Percentiles rank a stretch among this genome's conserved stretches.
Conservation (phyloP, 75 land plant genomes). For the Cunninghamia lanceolata region DNA sequence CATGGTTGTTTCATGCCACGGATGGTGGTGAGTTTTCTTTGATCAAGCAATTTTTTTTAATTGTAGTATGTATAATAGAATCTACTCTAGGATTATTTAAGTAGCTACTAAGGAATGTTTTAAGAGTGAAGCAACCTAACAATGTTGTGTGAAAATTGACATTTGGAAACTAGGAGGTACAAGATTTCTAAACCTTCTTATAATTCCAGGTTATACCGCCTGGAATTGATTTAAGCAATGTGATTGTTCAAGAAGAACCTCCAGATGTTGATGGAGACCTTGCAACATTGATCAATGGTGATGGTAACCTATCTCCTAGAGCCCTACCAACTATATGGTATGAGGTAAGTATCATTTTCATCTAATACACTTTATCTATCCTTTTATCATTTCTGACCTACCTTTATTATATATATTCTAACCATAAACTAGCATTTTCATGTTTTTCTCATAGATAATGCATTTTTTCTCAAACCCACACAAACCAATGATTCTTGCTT, state of each 20-base stretch:
- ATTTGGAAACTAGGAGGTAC: no score
- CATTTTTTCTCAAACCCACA: no score
- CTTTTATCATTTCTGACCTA: not conserved
- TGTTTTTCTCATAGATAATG: slow-evolving; percentile 39
- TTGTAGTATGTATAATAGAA: not conserved
- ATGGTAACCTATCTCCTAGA: no score
- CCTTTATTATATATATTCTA: not conserved
- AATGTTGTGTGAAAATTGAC: no score
- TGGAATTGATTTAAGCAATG: slow-evolving; percentile 90
- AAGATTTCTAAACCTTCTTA: not conserved
- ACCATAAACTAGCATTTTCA: not conserved
- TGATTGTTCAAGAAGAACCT: slow-evolving; percentile 49
- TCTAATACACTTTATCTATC: not conserved
- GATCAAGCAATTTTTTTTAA: not conserved
- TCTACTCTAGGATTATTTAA: not conserved
- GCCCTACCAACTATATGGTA: slow-evolving; percentile 80
- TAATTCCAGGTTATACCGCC: slow-evolving; percentile 75
- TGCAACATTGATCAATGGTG: no score
- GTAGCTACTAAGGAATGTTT: no score
- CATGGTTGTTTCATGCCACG: slow-evolving; percentile 86
- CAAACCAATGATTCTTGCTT: no score
- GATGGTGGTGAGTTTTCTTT: slow-evolving; percentile 66
- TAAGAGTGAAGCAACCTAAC: no score
- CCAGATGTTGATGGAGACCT: no score
- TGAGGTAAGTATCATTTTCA: slow-evolving; percentile 43